Conservation (phyloP, 139 green algal species). For the Spirogloea muscicola region DNA sequence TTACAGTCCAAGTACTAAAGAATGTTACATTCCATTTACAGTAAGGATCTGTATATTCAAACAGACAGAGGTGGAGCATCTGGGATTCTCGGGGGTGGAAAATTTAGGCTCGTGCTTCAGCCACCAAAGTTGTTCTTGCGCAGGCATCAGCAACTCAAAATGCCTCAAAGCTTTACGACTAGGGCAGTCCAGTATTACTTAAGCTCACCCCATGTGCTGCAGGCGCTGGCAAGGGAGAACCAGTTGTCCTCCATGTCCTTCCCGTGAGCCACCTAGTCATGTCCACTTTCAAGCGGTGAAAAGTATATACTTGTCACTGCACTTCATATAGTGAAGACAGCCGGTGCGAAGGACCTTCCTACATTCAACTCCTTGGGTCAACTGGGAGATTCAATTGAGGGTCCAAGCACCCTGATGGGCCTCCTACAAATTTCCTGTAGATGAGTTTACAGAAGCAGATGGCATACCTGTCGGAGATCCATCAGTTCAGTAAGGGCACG, state of each 20-base stretch:
- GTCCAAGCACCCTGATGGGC: not conserved
- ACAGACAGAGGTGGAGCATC: too few species aligned
- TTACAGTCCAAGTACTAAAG: too few species aligned
- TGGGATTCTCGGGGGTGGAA: too few species aligned
- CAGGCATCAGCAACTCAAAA: too few species aligned
- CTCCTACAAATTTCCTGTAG: too few species aligned
- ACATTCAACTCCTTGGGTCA: not conserved
- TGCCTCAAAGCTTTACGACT: not conserved
- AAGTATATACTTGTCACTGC: not conserved
- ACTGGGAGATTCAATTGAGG: not conserved
- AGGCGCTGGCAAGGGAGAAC: conserved; percentile 9
- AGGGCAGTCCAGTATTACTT: not conserved
- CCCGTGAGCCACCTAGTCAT: not conserved
- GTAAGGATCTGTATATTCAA: too few species aligned
- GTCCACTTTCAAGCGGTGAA: not conserved
- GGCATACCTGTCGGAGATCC: conserved; percentile 35
- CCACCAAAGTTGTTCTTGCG: too few species aligned
- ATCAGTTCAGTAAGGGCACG: conserved; percentile 41
- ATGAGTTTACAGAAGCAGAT: not conserved
- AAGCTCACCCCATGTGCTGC: too few species aligned
- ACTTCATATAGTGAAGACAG: not conserved
- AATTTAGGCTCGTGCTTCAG: too few species aligned
- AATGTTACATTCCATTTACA: too few species aligned
- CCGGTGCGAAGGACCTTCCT: not conserved
- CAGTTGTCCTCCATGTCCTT: conserved; percentile 20